Conservation (phyloP, 2,329 filamentous ascomycete species). For the Penicillium palitans region DNA sequence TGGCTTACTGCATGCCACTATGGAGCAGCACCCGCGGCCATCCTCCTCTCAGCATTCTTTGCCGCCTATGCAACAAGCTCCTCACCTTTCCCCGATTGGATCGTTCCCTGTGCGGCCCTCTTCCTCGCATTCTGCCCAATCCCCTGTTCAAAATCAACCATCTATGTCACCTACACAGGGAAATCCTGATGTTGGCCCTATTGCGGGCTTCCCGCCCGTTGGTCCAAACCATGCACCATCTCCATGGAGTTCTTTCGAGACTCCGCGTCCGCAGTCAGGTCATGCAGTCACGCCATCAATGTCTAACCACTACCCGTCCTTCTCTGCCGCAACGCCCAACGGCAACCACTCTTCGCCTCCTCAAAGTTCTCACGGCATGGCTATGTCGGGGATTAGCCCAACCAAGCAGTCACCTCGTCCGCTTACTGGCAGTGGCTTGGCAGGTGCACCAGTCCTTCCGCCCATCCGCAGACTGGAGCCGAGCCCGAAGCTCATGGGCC, state of each 20-base stretch:
- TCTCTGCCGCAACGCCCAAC: conserved; percentile 35
- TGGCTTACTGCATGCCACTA: conserved; percentile 28
- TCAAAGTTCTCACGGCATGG: conserved; percentile 38
- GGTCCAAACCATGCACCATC: conserved; percentile 30
- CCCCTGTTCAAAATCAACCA: conserved; percentile 45
- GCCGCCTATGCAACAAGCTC: conserved; percentile 31
- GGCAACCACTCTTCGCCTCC: conserved; percentile 38
- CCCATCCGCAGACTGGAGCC: conserved; percentile 45
- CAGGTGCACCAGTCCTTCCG: conserved; percentile 40
- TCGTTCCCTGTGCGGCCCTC: conserved; percentile 43
- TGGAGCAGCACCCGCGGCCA: conserved; percentile 26
- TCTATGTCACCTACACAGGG: conserved; percentile 53
- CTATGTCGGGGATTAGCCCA: conserved; percentile 48
- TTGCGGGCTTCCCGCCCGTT: conserved; percentile 45
- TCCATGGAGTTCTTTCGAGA: conserved; percentile 37
- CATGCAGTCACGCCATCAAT: conserved; percentile 32
- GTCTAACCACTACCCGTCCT: conserved; percentile 34
- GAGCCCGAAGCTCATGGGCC: conserved; percentile 47
- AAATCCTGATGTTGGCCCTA: conserved; percentile 49
- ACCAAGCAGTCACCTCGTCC: conserved; percentile 48
- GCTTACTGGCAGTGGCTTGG: conserved; percentile 36
- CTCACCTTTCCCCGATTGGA: conserved; percentile 33
- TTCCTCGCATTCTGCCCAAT: conserved; percentile 43
- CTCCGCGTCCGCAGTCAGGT: conserved; percentile 33
- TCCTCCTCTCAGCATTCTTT: conserved; percentile 20